Evolutionary conservation across 768 basidiomycete species (phyloP).

Genomic region (Lactifluus piperatus): DNA sequence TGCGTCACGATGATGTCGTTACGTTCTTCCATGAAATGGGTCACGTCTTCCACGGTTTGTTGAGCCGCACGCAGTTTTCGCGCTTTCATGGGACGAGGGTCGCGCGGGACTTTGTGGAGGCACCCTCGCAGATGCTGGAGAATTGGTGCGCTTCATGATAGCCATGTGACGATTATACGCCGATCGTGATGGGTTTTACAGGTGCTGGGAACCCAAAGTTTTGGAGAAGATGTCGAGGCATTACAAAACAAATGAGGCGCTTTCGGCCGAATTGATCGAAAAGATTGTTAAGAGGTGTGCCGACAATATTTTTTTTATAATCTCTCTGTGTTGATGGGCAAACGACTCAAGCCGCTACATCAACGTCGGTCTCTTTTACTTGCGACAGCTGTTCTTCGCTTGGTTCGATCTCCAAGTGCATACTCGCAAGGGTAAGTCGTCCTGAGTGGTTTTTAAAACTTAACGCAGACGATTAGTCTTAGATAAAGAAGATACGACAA

Average conservation of each 20-base stretch:
- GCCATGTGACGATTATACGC: background rate
- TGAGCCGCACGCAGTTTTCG: conserved; percentile 60
- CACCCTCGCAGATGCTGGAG: conserved; percentile 88
- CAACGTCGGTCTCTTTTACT: conserved; percentile 73
- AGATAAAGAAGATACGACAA: conserved; percentile 66
- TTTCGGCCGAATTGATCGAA: conserved; percentile 63
- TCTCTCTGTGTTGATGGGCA: background rate
- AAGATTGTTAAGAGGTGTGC: conserved; percentile 71
- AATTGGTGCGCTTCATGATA: conserved; percentile 50
- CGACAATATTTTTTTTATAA: background rate
- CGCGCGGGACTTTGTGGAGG: conserved; percentile 79
- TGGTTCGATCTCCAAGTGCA: conserved; percentile 72
- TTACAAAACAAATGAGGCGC: conserved; percentile 61
- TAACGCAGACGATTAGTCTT: conserved; percentile 11
- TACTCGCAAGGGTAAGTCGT: conserved; percentile 47
- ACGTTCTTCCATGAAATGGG: conserved; percentile 92
- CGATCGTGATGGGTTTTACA: conserved; percentile 17
- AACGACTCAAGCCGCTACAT: conserved; percentile 41
- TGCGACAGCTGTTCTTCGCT: conserved; percentile 80
- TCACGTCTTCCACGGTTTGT: conserved; percentile 42
- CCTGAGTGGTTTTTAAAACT: background rate
- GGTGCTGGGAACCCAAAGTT: conserved; percentile 79
- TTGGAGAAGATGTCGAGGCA: conserved; percentile 74
- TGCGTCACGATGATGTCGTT: conserved; percentile 83
- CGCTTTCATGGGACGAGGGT: conserved; percentile 81